A percentile compares a stretch with the other conserved stretches of the same genome.
phyloP scores from a whole-genome alignment of 768 basidiomycete genomes.

The Hypsizygus marmoreus region DNA sequence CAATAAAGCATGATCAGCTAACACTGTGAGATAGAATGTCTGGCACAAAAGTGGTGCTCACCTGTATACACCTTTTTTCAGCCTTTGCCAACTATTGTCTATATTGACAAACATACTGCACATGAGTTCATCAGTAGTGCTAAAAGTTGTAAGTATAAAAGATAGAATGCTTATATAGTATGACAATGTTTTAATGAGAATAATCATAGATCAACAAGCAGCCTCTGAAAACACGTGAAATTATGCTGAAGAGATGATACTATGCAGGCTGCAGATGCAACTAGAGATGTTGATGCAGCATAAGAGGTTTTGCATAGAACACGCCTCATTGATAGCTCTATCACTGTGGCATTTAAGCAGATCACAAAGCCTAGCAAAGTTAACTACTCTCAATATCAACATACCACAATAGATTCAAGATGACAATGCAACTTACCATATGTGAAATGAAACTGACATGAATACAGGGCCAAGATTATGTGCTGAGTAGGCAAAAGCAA shows the following conservation, averaged over 20 bases:
- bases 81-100: no score
- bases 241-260: slow-evolving; percentile 5
- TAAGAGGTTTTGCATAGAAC: background rate
- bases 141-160: no score
- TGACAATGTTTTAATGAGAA: no score
- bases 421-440: slow-evolving; percentile 8
- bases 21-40: no score
- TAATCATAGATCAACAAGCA: slow-evolving; percentile 6
- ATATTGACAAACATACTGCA: no score
- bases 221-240: slow-evolving; percentile 2
- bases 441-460: background rate
- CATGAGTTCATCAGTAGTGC: no score
- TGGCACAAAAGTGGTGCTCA: no score
- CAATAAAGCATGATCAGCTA: no score
- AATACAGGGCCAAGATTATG: slow-evolving; percentile 28
- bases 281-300: slow-evolving; percentile 1
- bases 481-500: slow-evolving; percentile 12
- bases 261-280: background rate
- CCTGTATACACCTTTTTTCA: no score
- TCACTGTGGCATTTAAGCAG: slow-evolving; percentile 25
- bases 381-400: slow-evolving; percentile 26
- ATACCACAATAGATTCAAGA: slow-evolving; percentile 20
- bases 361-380: slow-evolving; percentile 25
- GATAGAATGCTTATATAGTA: no score
- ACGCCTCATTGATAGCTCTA: slow-evolving; percentile 14